These are phyloP conservation scores for Cardiospermum halicacabum DNA, from an alignment of 345 rosid species.

Conservation along the genomic window DNA sequence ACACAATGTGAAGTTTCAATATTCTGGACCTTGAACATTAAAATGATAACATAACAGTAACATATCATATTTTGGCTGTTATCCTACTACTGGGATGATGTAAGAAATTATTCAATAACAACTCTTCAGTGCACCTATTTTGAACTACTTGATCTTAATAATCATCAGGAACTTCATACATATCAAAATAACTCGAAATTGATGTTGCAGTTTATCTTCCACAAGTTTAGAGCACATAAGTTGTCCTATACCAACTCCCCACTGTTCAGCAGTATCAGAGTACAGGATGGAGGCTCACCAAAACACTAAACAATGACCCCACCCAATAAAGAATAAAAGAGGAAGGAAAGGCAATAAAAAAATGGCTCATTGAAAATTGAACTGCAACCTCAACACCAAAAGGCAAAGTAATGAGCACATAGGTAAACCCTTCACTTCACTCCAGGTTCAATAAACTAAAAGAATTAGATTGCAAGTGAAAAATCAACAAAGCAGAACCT, in stretches of 20 bases:
- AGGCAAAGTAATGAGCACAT: not conserved
- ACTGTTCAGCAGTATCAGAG: not conserved
- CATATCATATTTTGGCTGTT: not conserved
- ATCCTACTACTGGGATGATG: not conserved
- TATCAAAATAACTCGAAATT: not conserved
- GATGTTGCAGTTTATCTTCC: not conserved
- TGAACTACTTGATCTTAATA: not conserved
- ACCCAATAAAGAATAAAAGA: not conserved
- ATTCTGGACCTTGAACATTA: not conserved
- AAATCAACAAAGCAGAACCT: conserved; percentile 41
- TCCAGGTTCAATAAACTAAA: not conserved
- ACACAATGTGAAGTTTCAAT: not conserved
- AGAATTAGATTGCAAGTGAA: conserved; percentile 4
- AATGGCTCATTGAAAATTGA: not conserved
- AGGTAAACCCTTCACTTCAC: conserved; percentile 1
- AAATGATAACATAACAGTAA: not conserved
- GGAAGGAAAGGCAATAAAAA: not conserved
- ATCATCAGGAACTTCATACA: not conserved
- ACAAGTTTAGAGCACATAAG: not conserved
- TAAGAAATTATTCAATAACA: not conserved
- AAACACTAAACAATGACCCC: not conserved
- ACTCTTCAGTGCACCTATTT: not conserved
- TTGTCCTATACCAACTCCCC: not conserved
- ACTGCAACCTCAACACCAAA: not conserved
- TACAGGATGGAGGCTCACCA: not conserved